Evolutionary conservation across 148 eudicot genomes (phyloP).

Genomic region (Arbutus unedo): DNA sequence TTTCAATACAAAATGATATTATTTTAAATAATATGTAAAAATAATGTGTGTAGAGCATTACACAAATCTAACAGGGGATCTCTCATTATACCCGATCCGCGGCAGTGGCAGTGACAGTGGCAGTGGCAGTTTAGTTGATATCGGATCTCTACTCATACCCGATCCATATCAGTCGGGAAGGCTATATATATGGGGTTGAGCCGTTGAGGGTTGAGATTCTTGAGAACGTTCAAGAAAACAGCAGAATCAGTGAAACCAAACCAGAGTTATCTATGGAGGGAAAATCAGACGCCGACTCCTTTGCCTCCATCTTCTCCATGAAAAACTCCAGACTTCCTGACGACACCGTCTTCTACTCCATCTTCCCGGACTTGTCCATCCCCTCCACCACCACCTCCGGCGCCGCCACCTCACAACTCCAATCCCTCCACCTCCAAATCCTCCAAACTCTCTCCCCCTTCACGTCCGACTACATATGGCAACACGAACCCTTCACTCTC

Average conservation of each 20-base stretch:
- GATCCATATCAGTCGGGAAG: background rate
- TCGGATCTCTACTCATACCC: background rate
- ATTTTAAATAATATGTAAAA: too few relatives aligned
- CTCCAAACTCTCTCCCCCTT: conserved; percentile 48
- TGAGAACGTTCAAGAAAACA: background rate
- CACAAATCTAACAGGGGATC: too few relatives aligned
- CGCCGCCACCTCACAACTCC: conserved; percentile 34
- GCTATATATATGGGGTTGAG: background rate
- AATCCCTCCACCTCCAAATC: conserved; percentile 67
- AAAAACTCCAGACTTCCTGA: conserved; percentile 41
- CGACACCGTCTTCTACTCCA: conserved; percentile 77
- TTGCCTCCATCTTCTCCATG: conserved; percentile 40
- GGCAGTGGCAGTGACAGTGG: too few relatives aligned
- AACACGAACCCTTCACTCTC: conserved; percentile 75
- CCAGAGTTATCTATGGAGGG: conserved; percentile 2
- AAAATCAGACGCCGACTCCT: background rate
- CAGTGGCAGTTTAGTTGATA: background rate
- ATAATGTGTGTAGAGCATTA: too few relatives aligned
- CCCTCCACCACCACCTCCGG: conserved; percentile 15
- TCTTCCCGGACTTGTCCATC: conserved; percentile 58
- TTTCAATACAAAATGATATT: too few relatives aligned
- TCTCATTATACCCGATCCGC: too few relatives aligned
- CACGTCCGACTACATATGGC: conserved; percentile 69
- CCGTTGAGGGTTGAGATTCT: background rate
- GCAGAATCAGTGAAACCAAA: background rate